Evolutionary conservation across 768 basidiomycete genomes (phyloP).

Genomic region (Serpula lacrymans): DNA sequence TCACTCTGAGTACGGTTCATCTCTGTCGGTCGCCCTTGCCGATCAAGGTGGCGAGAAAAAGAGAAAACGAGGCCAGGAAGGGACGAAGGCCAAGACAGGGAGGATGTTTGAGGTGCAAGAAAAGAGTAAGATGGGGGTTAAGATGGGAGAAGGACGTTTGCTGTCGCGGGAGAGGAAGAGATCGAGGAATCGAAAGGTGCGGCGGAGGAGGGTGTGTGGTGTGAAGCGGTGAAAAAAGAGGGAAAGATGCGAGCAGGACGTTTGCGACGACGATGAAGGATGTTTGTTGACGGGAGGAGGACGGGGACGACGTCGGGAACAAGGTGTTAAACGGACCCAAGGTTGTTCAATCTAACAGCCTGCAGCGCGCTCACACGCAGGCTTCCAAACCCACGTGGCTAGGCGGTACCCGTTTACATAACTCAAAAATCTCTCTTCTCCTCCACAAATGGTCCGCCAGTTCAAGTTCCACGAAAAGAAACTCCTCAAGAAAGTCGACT

Average conservation of each 20-base stretch:
- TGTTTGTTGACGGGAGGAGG: not conserved
- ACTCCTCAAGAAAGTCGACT: slow-evolving; percentile 94
- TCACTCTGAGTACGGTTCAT: slow-evolving; percentile 49
- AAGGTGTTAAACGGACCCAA: slow-evolving; percentile 6
- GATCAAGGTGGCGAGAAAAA: slow-evolving; percentile 7
- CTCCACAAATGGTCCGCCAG: slow-evolving; percentile 72
- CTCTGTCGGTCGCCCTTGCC: slow-evolving; percentile 10
- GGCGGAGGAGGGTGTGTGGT: slow-evolving; percentile 3
- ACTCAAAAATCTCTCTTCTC: slow-evolving; percentile 1
- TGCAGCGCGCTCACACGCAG: slow-evolving; percentile 13
- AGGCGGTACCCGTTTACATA: slow-evolving; percentile 1
- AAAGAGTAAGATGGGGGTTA: not conserved
- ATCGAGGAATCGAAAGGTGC: not conserved
- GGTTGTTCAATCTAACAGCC: slow-evolving; percentile 10
- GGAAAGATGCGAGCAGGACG: not conserved
- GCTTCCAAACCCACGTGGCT: slow-evolving; percentile 29
- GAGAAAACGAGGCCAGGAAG: slow-evolving; percentile 7
- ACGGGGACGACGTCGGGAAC: not conserved
- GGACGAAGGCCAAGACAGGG: slow-evolving; percentile 14
- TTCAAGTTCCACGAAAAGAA: slow-evolving; percentile 96
- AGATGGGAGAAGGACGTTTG: not conserved
- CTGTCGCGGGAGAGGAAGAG: slow-evolving; percentile 3
- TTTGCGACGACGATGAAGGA: not conserved
- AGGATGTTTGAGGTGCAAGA: not conserved
- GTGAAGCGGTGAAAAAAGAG: not conserved